Conservation (phyloP, 2,329 filamentous ascomycete species). For the Penicillium janthinellum region DNA sequence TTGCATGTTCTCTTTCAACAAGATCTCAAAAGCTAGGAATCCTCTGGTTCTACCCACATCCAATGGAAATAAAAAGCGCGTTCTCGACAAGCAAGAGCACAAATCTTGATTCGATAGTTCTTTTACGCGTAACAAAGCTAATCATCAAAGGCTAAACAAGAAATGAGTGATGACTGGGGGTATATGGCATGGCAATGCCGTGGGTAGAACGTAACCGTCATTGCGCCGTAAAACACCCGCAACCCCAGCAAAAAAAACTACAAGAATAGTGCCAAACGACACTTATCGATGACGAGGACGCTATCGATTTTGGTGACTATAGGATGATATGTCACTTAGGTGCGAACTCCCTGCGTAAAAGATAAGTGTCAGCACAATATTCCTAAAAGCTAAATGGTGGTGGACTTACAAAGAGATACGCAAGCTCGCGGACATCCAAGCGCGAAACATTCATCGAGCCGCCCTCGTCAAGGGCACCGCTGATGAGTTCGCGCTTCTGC, state of each 20-base stretch:
- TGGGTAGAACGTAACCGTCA: neutral
- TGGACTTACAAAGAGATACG: slow-evolving; percentile 64
- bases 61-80: neutral
- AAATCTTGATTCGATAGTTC: neutral
- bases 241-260: neutral
- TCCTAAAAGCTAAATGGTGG: neutral
- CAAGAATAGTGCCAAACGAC: neutral
- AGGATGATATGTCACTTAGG: neutral
- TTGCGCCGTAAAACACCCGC: neutral
- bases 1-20: slow-evolving; percentile 27
- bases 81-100: neutral
- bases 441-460: slow-evolving; percentile 67
- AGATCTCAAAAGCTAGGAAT: slow-evolving; percentile 10
- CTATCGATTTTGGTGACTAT: neutral
- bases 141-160: neutral
- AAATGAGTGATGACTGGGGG: neutral
- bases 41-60: neutral
- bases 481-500: slow-evolving; percentile 74
- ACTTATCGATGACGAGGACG: neutral
- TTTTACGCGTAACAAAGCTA: neutral
- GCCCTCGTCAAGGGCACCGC: slow-evolving; percentile 76
- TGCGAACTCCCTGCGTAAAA: slow-evolving; percentile 24
- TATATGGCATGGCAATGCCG: neutral
- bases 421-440: slow-evolving; percentile 67
- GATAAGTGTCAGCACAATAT: slow-evolving; percentile 8